phyloP scores from a whole-genome alignment of 495 filamentous ascomycete genomes.

The Aspergillus hancockii region DNA sequence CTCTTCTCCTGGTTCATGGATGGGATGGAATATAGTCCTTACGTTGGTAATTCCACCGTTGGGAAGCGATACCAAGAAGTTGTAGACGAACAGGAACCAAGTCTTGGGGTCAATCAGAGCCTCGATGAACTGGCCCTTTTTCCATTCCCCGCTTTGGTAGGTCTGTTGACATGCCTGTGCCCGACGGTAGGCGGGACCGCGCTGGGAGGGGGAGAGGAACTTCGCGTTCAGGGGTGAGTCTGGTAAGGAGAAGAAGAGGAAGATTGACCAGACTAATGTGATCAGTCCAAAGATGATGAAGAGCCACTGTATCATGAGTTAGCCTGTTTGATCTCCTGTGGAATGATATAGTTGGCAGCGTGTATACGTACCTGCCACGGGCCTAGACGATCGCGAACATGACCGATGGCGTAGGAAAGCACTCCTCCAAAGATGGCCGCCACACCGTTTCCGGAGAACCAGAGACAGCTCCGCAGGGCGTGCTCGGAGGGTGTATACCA shows the following conservation, averaged over 20 bases:
- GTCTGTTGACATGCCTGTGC: conserved; percentile 13
- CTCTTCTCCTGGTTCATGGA: too few relatives aligned
- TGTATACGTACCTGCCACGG: conserved; percentile 7
- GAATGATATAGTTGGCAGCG: neutral
- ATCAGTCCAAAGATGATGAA: conserved; percentile 18
- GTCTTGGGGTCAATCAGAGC: conserved; percentile 18
- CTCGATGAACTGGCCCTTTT: conserved; percentile 16
- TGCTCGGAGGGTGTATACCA: conserved; percentile 23
- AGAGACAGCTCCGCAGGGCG: conserved; percentile 26
- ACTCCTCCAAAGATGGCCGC: conserved; percentile 48
- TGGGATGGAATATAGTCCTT: too few relatives aligned
- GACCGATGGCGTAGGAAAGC: conserved; percentile 53
- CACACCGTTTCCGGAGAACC: conserved; percentile 30
- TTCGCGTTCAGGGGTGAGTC: conserved; percentile 25
- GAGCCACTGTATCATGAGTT: conserved; percentile 7
- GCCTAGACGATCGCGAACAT: conserved; percentile 41
- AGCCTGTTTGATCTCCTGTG: neutral
- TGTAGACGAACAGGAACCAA: conserved; percentile 15
- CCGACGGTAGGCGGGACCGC: conserved; percentile 10
- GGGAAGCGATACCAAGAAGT: conserved; percentile 11
- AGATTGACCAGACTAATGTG: conserved; percentile 9
- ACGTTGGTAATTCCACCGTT: conserved; percentile 19
- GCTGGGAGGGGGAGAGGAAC: conserved; percentile 7
- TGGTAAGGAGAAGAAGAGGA: conserved; percentile 11
- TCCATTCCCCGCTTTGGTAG: conserved; percentile 11